Conservation (phyloP, 306 rosid species). For the Fagus sylvatica region DNA sequence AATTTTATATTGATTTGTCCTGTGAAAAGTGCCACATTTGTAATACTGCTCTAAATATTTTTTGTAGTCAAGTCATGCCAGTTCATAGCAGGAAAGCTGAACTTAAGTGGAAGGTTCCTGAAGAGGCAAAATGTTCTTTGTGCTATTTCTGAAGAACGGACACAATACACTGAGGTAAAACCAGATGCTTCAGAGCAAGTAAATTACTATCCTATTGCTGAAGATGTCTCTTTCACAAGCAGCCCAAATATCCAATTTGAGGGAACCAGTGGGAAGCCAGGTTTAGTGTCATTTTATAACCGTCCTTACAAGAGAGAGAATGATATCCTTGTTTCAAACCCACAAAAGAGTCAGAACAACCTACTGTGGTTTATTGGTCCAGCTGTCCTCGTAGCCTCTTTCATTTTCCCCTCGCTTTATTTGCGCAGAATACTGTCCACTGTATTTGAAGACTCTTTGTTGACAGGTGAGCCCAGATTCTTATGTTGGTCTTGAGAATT, state of each 20-base stretch:
- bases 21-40: neutral
- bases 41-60: slow-evolving; percentile 7
- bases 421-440: slow-evolving; percentile 72
- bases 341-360: slow-evolving; percentile 52
- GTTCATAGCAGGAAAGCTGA: slow-evolving; percentile 41
- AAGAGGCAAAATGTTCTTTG: slow-evolving; percentile 44
- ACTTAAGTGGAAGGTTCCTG: slow-evolving; percentile 42
- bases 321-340: slow-evolving; percentile 33
- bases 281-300: slow-evolving; percentile 76
- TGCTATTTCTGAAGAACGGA: slow-evolving; percentile 71
- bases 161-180: slow-evolving; percentile 47
- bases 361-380: slow-evolving; percentile 87
- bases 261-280: slow-evolving; percentile 77
- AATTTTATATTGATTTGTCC: neutral
- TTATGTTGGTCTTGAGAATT: neutral
- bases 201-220: slow-evolving; percentile 21
- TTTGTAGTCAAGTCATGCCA: slow-evolving; percentile 50
- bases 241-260: slow-evolving; percentile 40
- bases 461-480: slow-evolving; percentile 66
- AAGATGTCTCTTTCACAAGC: slow-evolving; percentile 44
- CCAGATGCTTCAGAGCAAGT: slow-evolving; percentile 48
- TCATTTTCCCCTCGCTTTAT: slow-evolving; percentile 91
- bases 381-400: slow-evolving; percentile 86
- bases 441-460: slow-evolving; percentile 89
- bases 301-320: slow-evolving; percentile 54